A percentile compares a stretch with the other conserved stretches of the same genome.
phyloP scores from a whole-genome alignment of 345 rosid genomes.

The Citrus reticulata region DNA sequence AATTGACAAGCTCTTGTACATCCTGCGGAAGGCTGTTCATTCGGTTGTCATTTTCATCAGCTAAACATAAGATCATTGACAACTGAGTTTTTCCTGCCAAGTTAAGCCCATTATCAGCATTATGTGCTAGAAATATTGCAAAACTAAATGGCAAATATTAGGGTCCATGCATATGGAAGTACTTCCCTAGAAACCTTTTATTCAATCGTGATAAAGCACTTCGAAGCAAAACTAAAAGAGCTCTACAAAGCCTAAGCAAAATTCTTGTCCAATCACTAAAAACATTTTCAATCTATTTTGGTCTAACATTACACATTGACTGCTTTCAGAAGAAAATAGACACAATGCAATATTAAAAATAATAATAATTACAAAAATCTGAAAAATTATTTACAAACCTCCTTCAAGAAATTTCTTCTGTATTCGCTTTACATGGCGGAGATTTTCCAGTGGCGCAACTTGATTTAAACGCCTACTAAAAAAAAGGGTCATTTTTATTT shows the following conservation, averaged over 20 bases:
- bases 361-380: background rate
- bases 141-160: background rate
- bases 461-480: conserved; percentile 55
- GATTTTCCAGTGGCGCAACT: conserved; percentile 61
- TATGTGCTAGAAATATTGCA: conserved; percentile 3
- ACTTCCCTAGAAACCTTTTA: background rate
- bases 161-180: background rate
- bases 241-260: background rate
- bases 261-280: background rate
- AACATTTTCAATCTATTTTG: background rate
- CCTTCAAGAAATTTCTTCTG: conserved; percentile 42
- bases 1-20: conserved; percentile 48
- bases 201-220: background rate
- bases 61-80: conserved; percentile 62
- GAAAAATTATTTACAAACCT: conserved; percentile 22
- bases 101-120: conserved; percentile 17
- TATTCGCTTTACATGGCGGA: conserved; percentile 74
- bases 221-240: background rate
- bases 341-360: background rate
- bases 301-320: background rate
- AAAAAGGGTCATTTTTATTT: background rate
- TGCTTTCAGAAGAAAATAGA: background rate
- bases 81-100: conserved; percentile 59
- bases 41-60: conserved; percentile 34
- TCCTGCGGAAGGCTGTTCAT: conserved; percentile 35